Conservation (phyloP, 495 filamentous ascomycete species). For the Xylaria scruposa region DNA sequence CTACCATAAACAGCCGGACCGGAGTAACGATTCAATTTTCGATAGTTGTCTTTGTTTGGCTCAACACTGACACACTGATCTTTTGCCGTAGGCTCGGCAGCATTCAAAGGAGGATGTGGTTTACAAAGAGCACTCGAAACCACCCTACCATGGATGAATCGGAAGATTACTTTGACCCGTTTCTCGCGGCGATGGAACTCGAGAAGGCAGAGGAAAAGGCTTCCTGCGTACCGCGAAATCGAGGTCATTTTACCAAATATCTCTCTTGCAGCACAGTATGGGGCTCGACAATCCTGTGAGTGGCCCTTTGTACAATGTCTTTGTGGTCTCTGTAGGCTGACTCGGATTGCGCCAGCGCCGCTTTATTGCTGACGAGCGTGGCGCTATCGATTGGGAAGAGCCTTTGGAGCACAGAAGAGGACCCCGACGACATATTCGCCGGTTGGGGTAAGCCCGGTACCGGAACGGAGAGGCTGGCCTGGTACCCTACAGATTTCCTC, state of each 20-base stretch:
- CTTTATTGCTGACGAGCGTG: constrained; percentile 51
- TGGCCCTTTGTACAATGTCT: neutral
- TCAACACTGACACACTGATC: neutral
- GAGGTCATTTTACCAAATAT: constrained; percentile 1
- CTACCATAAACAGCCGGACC: neutral
- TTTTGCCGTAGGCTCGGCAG: neutral
- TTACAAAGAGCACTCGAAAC: neutral
- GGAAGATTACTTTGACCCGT: constrained; percentile 1
- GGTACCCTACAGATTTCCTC: constrained; percentile 80
- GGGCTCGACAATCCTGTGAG: constrained; percentile 45
- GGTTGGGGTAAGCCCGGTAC: constrained; percentile 59
- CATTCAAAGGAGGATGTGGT: constrained; percentile 5
- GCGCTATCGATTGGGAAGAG: constrained; percentile 57
- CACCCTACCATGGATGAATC: neutral
- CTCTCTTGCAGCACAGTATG: constrained; percentile 28
- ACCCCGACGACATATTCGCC: constrained; percentile 60
- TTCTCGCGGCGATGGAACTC: constrained; percentile 2
- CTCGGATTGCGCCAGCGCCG: constrained; percentile 29
- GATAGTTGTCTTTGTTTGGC: neutral
- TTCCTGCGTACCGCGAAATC: neutral
- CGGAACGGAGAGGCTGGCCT: constrained; percentile 55
- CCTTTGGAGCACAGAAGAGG: constrained; percentile 59
- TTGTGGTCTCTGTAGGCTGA: constrained; percentile 29
- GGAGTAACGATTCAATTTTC: neutral
- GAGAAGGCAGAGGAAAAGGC: constrained; percentile 7